phyloP scores from a whole-genome alignment of 108 stramenopile genomes.

The Aurantiochytrium sp. region DNA sequence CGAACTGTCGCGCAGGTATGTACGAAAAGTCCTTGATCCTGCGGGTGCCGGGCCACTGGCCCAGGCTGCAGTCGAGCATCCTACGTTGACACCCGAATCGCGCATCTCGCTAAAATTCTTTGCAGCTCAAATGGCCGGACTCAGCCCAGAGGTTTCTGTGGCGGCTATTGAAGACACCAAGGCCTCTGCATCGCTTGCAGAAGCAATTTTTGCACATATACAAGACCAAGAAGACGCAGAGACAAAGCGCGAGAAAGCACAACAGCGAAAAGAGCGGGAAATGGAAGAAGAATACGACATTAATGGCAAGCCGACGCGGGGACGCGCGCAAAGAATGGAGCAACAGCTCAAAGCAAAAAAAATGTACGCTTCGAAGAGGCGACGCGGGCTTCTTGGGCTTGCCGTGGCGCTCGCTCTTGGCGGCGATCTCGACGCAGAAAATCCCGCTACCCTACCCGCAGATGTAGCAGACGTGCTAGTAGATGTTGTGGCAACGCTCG shows the following conservation, averaged over 20 bases:
- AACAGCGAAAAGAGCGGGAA: no score
- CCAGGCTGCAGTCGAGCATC: not conserved
- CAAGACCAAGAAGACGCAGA: no score
- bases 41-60: not conserved
- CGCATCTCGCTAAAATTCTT: not conserved
- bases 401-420: not conserved
- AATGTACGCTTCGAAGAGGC: no score
- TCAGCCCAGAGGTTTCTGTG: not conserved
- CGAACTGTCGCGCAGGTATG: not conserved
- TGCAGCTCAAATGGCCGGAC: not conserved
- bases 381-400: not conserved
- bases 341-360: no score
- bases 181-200: not conserved
- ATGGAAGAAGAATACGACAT: no score
- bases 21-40: not conserved
- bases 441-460: not conserved
- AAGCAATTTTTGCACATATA: not conserved
- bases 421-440: not conserved
- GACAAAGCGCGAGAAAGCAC: no score
- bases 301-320: no score
- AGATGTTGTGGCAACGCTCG: not conserved
- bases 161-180: not conserved
- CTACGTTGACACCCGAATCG: not conserved
- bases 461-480: not conserved
- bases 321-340: no score